Conservation (phyloP, 2,329 filamentous ascomycete species). For the Neonectria punicea region DNA sequence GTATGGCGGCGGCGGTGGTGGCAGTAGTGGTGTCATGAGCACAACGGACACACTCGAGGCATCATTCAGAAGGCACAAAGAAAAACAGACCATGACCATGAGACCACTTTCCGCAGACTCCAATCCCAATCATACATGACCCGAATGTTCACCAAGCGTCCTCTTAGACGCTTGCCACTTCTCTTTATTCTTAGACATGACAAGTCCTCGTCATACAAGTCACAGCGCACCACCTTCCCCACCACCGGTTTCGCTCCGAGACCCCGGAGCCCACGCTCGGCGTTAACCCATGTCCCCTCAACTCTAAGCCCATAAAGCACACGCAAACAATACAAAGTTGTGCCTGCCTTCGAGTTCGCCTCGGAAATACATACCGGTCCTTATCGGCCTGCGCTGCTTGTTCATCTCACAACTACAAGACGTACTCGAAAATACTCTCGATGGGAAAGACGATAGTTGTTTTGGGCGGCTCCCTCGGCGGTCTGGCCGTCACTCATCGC, state of each 20-base stretch:
- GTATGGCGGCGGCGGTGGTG: constrained; percentile 2
- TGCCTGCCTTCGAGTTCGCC: not conserved
- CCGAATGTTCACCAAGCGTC: not conserved
- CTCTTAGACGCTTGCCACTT: not conserved
- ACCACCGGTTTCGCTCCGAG: constrained; percentile 24
- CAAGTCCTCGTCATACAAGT: constrained; percentile 21
- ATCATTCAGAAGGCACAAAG: not conserved
- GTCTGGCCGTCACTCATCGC: constrained; percentile 63
- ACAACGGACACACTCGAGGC: not conserved
- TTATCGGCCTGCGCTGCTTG: not conserved
- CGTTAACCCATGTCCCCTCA: constrained; percentile 12
- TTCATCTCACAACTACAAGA: not conserved
- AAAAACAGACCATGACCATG: constrained; percentile 6
- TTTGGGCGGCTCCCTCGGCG: constrained; percentile 64
- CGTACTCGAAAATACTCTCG: not conserved
- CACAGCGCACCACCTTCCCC: constrained; percentile 18
- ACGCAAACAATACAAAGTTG: not conserved
- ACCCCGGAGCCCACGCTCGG: constrained; percentile 13
- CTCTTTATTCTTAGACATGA: not conserved
- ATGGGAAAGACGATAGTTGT: constrained; percentile 66
- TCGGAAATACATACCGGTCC: not conserved
- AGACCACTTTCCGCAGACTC: constrained; percentile 11
- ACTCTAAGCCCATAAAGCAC: constrained; percentile 13
- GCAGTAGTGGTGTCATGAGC: constrained; percentile 13
- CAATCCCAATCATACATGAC: not conserved